These are phyloP conservation scores for Yamadazyma insecticola DNA, from an alignment of 805 yeast species.

Conservation along the genomic window DNA sequence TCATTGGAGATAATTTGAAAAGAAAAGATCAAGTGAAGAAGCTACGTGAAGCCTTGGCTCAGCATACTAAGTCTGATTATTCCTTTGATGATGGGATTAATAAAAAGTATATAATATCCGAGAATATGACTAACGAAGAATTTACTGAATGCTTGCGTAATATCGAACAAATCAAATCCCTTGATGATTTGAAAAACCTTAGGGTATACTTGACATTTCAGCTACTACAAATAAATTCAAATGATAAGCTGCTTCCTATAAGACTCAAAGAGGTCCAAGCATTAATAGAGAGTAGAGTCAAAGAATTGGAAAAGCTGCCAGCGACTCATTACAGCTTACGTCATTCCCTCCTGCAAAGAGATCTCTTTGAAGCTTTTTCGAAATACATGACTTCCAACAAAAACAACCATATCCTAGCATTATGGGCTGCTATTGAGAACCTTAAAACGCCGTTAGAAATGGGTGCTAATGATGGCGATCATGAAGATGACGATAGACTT, in stretches of 20 bases:
- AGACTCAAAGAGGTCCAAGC: constrained; percentile 9
- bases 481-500: constrained; percentile 34
- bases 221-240: constrained; percentile 25
- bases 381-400: constrained; percentile 16
- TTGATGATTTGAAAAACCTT: constrained; percentile 45
- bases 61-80: constrained; percentile 41
- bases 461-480: no score
- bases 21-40: constrained; percentile 73
- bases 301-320: constrained; percentile 17
- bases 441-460: constrained; percentile 67
- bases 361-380: constrained; percentile 13
- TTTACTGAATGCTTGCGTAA: constrained; percentile 12
- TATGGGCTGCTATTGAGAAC: constrained; percentile 64
- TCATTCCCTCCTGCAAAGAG: background rate
- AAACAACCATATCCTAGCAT: constrained; percentile 40
- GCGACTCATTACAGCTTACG: constrained; percentile 4
- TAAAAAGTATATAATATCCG: constrained; percentile 12
- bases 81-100: constrained; percentile 1
- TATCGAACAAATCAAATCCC: constrained; percentile 13
- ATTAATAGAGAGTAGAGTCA: constrained; percentile 8
- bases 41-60: constrained; percentile 63
- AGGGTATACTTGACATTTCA: constrained; percentile 46
- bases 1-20: constrained; percentile 59
- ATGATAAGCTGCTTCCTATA: constrained; percentile 1
- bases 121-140: constrained; percentile 12